Conservation (phyloP, 768 basidiomycete genomes). For the Mycena albidolilacea region DNA sequence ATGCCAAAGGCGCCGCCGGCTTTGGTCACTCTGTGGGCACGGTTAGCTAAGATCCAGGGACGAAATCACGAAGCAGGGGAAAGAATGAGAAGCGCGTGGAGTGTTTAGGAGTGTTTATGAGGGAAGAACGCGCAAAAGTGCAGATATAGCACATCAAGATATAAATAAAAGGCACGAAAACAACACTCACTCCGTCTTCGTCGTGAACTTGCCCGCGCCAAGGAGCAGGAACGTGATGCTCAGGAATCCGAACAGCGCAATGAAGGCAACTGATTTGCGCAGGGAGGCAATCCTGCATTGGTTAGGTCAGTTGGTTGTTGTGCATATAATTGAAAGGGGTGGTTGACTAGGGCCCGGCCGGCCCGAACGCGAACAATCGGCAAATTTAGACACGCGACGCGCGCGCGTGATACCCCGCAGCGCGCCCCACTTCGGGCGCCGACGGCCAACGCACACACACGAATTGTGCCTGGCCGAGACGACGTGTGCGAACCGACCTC, state of each 20-base stretch:
- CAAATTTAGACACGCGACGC: no score
- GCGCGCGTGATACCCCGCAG: no score
- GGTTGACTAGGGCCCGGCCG: no score
- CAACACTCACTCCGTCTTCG: conserved; percentile 36
- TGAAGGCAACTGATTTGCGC: conserved; percentile 44
- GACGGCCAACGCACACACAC: no score
- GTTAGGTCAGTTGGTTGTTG: neutral
- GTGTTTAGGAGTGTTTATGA: no score
- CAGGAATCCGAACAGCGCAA: conserved; percentile 41
- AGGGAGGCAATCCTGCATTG: conserved; percentile 41
- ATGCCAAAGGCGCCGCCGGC: conserved; percentile 51
- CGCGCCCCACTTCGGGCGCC: no score
- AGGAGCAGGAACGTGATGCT: conserved; percentile 39
- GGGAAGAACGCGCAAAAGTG: neutral
- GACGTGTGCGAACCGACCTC: no score
- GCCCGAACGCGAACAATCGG: no score
- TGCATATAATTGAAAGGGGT: no score
- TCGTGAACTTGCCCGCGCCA: conserved; percentile 40
- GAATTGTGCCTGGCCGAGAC: no score
- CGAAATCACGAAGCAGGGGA: neutral
- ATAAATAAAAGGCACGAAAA: neutral
- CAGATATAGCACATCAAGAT: neutral
- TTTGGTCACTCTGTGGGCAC: conserved; percentile 37
- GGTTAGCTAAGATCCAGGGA: neutral
- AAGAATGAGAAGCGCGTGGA: neutral